phyloP scores from a whole-genome alignment of 306 rosid species.

The Inga laurina region DNA sequence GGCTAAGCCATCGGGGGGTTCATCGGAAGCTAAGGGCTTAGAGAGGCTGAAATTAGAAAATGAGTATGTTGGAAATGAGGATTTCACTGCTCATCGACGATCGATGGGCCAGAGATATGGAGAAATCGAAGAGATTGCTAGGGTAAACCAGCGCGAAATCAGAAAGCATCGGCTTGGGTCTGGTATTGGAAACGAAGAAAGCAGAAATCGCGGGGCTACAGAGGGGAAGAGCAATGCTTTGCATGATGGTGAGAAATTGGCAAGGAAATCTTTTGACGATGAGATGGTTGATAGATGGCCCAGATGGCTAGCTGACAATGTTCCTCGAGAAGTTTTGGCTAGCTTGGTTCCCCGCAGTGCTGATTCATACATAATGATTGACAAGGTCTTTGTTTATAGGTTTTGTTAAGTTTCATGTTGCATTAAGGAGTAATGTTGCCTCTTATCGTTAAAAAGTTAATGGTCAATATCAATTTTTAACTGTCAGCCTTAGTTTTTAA shows the following conservation, averaged over 20 bases:
- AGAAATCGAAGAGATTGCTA: not conserved
- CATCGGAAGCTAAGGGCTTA: conserved; percentile 33
- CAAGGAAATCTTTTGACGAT: conserved; percentile 35
- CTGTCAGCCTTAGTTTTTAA: too few species aligned
- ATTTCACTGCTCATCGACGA: conserved; percentile 43
- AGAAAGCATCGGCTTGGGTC: conserved; percentile 26
- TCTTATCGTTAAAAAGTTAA: too few species aligned
- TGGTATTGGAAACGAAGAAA: conserved; percentile 27
- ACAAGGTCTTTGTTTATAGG: conserved; percentile 51
- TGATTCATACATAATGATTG: conserved; percentile 75
- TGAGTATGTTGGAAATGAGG: conserved; percentile 51
- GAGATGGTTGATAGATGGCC: conserved; percentile 37
- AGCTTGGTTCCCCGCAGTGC: conserved; percentile 78
- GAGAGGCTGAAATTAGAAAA: conserved; percentile 60
- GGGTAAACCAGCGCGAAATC: conserved; percentile 27
- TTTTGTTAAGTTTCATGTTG: not conserved
- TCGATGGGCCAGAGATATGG: conserved; percentile 50
- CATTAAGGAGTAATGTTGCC: too few species aligned
- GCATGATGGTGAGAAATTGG: conserved; percentile 24
- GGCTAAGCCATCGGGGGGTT: conserved; percentile 40
- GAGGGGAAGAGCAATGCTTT: conserved; percentile 33
- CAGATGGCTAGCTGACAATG: conserved; percentile 48
- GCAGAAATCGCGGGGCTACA: not conserved
- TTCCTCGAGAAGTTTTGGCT: conserved; percentile 50
- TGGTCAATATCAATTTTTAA: too few species aligned